Conservation (phyloP, 2,329 filamentous ascomycete species). For the Ceratocystiopsis brevicomis region DNA sequence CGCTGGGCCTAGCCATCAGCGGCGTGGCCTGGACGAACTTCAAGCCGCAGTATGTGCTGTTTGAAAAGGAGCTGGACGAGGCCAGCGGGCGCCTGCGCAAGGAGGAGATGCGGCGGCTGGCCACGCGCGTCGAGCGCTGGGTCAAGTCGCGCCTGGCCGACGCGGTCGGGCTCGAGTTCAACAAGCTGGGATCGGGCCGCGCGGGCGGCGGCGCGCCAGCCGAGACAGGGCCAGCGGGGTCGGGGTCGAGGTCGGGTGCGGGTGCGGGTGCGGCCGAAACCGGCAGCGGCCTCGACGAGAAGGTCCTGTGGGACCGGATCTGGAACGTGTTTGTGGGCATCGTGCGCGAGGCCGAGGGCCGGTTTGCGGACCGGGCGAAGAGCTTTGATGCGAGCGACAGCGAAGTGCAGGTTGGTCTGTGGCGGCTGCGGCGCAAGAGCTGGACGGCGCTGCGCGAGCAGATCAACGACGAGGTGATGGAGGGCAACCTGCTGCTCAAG, state of each 20-base stretch:
- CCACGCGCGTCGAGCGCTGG: constrained; percentile 83
- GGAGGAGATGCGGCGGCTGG: constrained; percentile 88
- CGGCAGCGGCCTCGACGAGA: constrained; percentile 55
- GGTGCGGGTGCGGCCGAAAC: constrained; percentile 41
- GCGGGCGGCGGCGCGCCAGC: constrained; percentile 68
- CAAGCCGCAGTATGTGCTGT: constrained; percentile 57
- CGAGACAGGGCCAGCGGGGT: constrained; percentile 14
- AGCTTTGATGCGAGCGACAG: constrained; percentile 85
- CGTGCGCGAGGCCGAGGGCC: constrained; percentile 65
- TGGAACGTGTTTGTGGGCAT: constrained; percentile 73
- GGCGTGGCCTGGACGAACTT: constrained; percentile 80
- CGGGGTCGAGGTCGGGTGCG: too few species aligned
- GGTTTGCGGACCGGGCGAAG: constrained; percentile 74
- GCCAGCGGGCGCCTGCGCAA: constrained; percentile 70
- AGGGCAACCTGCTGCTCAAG: constrained; percentile 89
- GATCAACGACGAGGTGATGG: constrained; percentile 95
- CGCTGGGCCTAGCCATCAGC: constrained; percentile 53
- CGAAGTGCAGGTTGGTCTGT: constrained; percentile 81
- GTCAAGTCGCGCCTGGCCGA: constrained; percentile 76
- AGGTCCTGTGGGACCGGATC: constrained; percentile 87
- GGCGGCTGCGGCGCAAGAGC: constrained; percentile 81
- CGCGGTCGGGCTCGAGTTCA: constrained; percentile 83
- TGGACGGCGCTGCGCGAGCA: constrained; percentile 81
- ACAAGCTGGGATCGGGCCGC: constrained; percentile 78
- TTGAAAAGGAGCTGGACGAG: constrained; percentile 79